Conservation (phyloP, 1,284 basidiomycete genomes). For the Paramarasmius palmivorus region DNA sequence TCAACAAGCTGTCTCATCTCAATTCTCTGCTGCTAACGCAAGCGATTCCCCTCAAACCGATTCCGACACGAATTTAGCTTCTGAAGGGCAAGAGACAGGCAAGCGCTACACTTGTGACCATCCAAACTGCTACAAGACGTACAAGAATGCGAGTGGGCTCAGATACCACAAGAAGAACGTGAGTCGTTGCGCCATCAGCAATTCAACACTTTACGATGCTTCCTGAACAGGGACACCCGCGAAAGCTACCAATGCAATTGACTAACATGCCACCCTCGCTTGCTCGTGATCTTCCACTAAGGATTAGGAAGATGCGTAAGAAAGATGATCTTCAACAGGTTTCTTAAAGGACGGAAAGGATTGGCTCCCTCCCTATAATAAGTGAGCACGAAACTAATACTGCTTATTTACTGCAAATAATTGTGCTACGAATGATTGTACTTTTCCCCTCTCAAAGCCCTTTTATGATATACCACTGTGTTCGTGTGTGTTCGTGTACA, state of each 20-base stretch:
- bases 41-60: constrained; percentile 11
- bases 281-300: constrained; percentile 58
- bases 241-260: constrained; percentile 64
- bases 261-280: constrained; percentile 66
- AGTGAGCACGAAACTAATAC: no score
- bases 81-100: constrained; percentile 31
- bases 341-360: no score
- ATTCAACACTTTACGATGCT: neutral
- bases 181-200: no score
- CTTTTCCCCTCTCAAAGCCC: no score
- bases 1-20: constrained; percentile 50
- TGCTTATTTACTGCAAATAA: no score
- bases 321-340: neutral
- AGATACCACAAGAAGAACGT: constrained; percentile 77
- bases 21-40: constrained; percentile 15
- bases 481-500: no score
- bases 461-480: no score
- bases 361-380: no score
- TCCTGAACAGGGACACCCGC: constrained; percentile 63
- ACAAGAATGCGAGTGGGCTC: constrained; percentile 75
- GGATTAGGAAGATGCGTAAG: constrained; percentile 39
- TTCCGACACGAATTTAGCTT: constrained; percentile 21
- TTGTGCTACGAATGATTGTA: no score
- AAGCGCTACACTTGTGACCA: constrained; percentile 59
- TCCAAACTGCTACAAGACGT: constrained; percentile 65